Base-by-base conservation (phyloP, 345 rosid genomes). In the Triadica sebifera region DNA sequence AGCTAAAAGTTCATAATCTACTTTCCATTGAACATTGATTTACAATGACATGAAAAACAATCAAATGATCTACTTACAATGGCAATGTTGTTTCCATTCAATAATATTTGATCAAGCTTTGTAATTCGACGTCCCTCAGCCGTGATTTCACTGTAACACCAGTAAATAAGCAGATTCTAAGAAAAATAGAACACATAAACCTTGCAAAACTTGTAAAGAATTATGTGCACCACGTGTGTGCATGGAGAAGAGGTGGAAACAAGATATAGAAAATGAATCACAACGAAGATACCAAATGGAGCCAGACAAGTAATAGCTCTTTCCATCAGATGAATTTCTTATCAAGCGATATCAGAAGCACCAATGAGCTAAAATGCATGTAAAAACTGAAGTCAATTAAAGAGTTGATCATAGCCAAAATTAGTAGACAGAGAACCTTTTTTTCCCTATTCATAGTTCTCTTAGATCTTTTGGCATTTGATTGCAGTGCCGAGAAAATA, bases 21-120 rank as follows among this genome's bases (percentile, higher is more conserved):
- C 50, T 55, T 56, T 70, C 17, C 8, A 65, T n/a, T 43, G 34
- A 70, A 52, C 62, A 16, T 9, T 37, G 45, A 19, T 0, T 19
- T 12, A 34, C 25, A 59, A 20, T 16, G 4, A 8, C 22, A 38
- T 19, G 58, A 39, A 38, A 71, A 59, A 9, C 50, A n/a, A 37
- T 59, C 46, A 20, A 62, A 49, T 17, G 8, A 34, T 50, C 12
- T 55, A 84, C 98, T 89, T 84, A 93, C 97, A 76, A 91, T 91
- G 60, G 98, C 98, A 68, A 93, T 93, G 85, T 93, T 90, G 88
- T 93, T 95, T 73, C 99, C 97, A 22, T 93, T 95, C 66, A 91
- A 96, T 74, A 96, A 79, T 76, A 96, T 96, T 81, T 93, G 97
- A 85, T 93, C 96, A 69, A 93, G 98, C 92, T 93, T 96, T 25